phyloP scores from a whole-genome alignment of 306 rosid species.

The Quercus suber region DNA sequence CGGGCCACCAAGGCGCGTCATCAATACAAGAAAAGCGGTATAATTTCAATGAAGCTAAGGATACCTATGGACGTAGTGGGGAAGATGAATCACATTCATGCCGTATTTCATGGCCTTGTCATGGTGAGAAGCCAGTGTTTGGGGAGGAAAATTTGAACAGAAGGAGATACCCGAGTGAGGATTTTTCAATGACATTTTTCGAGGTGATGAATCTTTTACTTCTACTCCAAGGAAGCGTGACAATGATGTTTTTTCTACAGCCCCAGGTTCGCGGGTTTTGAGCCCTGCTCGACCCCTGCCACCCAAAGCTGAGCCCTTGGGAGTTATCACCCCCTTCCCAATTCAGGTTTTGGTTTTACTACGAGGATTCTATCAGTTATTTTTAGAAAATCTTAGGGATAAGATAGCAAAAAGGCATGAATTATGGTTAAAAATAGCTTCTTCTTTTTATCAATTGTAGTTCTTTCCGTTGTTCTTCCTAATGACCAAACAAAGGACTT shows the following conservation, averaged over 20 bases:
- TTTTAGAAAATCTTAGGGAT: not conserved
- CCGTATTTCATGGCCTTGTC: slow-evolving; percentile 26
- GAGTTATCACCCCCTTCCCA: slow-evolving; percentile 32
- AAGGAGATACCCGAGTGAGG: slow-evolving; percentile 43
- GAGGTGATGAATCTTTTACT: slow-evolving; percentile 47
- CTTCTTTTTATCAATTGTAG: no score
- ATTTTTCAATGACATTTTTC: slow-evolving; percentile 84
- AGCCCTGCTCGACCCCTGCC: slow-evolving; percentile 54
- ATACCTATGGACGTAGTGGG: slow-evolving; percentile 16
- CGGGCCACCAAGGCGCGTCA: slow-evolving; percentile 79
- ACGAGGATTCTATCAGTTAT: not conserved
- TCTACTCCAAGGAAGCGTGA: slow-evolving; percentile 55
- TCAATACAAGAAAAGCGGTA: slow-evolving; percentile 41
- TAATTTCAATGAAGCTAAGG: slow-evolving; percentile 27
- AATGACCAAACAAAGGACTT: no score
- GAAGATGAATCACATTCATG: slow-evolving; percentile 18
- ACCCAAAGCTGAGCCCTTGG: slow-evolving; percentile 32
- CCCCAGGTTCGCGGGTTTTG: slow-evolving; percentile 25
- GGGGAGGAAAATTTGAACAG: slow-evolving; percentile 51
- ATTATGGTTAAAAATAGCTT: not conserved
- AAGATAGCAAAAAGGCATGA: not conserved
- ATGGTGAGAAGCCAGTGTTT: slow-evolving; percentile 70
- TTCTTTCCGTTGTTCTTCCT: no score
- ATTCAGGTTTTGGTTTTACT: slow-evolving; percentile 49
- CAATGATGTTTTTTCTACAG: slow-evolving; percentile 23